phyloP scores from a whole-genome alignment of 2,329 filamentous ascomycete species.

The Cytospora schulzeri region DNA sequence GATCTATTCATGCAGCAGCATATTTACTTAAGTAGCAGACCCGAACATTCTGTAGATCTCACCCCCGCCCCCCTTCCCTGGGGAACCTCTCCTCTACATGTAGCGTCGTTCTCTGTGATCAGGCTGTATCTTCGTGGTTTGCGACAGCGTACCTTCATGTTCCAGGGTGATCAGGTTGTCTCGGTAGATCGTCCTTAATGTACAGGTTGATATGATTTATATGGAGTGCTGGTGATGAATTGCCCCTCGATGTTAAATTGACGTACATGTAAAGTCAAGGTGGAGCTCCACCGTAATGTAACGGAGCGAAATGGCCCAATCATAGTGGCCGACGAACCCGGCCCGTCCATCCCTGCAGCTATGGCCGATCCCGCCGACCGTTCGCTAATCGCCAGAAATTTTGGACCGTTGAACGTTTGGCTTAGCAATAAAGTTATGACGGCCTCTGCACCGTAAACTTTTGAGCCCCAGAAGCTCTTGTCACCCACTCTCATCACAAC shows the following conservation, averaged over 20 bases:
- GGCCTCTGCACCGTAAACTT: constrained; percentile 3
- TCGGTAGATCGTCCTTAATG: too few relatives aligned
- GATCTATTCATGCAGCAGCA: too few relatives aligned
- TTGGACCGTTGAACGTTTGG: constrained; percentile 12
- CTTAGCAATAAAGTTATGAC: constrained; percentile 14
- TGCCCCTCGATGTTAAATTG: not conserved
- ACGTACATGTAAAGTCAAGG: not conserved
- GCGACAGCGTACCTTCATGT: too few relatives aligned
- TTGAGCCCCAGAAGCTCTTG: not conserved
- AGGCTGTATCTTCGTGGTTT: too few relatives aligned
- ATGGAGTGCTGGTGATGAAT: too few relatives aligned
- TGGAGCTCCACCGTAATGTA: not conserved
- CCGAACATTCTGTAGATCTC: too few relatives aligned
- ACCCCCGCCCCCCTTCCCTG: too few relatives aligned
- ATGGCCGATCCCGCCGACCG: constrained; percentile 4
- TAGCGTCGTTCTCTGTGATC: too few relatives aligned
- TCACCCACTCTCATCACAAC: not conserved
- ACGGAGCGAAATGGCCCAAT: not conserved
- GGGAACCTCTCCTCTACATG: too few relatives aligned
- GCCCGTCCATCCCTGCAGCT: not conserved
- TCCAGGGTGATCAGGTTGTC: too few relatives aligned
- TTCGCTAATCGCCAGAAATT: constrained; percentile 10
- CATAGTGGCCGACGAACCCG: not conserved
- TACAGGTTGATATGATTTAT: too few relatives aligned
- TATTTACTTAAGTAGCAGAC: too few relatives aligned